These are phyloP conservation scores for Leishmania aethiopica DNA, from an alignment of 208 protist species.

Conservation along the genomic window DNA sequence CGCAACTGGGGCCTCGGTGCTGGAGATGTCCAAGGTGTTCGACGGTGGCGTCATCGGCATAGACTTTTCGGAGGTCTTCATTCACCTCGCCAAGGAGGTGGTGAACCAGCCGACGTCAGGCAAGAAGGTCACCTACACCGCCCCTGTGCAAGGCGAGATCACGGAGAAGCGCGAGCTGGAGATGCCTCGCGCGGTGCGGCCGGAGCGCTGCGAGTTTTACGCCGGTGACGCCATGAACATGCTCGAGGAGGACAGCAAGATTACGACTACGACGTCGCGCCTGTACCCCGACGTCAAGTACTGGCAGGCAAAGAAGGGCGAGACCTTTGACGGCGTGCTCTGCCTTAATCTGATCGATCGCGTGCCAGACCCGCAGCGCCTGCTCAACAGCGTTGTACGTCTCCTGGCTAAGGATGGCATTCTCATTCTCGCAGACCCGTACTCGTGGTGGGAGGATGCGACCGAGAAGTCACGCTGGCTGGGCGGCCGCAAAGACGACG, in stretches of 20 bases:
- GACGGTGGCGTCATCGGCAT: conserved; percentile 68
- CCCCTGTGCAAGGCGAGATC: conserved; percentile 69
- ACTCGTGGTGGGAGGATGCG: conserved; percentile 83
- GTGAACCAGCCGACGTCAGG: conserved; percentile 8
- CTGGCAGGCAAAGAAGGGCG: conserved; percentile 52
- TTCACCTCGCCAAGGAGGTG: conserved; percentile 68
- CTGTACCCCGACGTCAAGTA: conserved; percentile 50
- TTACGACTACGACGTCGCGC: conserved; percentile 14
- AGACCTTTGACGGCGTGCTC: conserved; percentile 80
- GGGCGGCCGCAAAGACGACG: conserved; percentile 53
- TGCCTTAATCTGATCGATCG: conserved; percentile 85
- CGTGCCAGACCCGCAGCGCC: conserved; percentile 63
- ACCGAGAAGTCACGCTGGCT: conserved; percentile 72
- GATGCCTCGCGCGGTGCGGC: conserved; percentile 31
- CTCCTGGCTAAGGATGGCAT: conserved; percentile 64
- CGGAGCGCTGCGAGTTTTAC: conserved; percentile 59
- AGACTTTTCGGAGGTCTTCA: conserved; percentile 78
- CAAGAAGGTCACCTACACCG: conserved; percentile 47
- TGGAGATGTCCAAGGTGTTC: conserved; percentile 88
- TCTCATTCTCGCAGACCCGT: conserved; percentile 82
- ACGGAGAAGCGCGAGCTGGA: conserved; percentile 36
- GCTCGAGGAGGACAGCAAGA: conserved; percentile 39
- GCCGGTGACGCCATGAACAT: conserved; percentile 71
- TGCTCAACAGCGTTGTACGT: conserved; percentile 53
- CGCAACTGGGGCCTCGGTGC: conserved; percentile 73